phyloP scores from a whole-genome alignment of 2,329 filamentous ascomycete genomes.

The Talaromyces sp. region DNA sequence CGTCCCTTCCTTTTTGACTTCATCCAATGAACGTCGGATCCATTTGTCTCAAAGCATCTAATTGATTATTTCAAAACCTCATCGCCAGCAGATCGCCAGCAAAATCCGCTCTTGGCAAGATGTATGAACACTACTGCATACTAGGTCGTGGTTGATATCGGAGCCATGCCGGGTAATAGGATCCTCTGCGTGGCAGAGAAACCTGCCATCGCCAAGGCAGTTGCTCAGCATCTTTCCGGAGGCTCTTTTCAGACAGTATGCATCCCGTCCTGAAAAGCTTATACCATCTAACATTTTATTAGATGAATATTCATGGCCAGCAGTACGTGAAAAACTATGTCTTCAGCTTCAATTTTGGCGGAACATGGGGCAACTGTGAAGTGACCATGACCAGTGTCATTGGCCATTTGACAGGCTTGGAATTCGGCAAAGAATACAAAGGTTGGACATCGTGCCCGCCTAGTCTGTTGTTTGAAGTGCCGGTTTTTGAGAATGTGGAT shows the following conservation, averaged over 20 bases:
- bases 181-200: slow-evolving; percentile 80
- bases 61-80: not conserved
- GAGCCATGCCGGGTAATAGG: slow-evolving; percentile 31
- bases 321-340: slow-evolving; percentile 90
- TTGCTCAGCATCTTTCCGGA: slow-evolving; percentile 83
- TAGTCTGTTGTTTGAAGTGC: slow-evolving; percentile 74
- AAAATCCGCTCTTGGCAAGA: not conserved
- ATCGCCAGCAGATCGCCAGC: not conserved
- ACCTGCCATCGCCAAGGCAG: slow-evolving; percentile 92
- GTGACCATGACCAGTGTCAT: slow-evolving; percentile 93
- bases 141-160: not conserved
- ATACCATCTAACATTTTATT: slow-evolving; percentile 13
- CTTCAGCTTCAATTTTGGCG: slow-evolving; percentile 84
- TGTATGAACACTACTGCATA: not conserved
- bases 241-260: slow-evolving; percentile 67
- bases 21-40: not conserved
- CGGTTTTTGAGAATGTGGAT: slow-evolving; percentile 65
- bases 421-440: slow-evolving; percentile 71
- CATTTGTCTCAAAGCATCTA: not conserved
- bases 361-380: slow-evolving; percentile 71
- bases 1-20: slow-evolving; percentile 7
- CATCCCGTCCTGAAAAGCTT: slow-evolving; percentile 15
- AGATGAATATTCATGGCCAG: slow-evolving; percentile 66
- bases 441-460: slow-evolving; percentile 81
- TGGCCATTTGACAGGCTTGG: slow-evolving; percentile 78